Evolutionary conservation across 2,329 filamentous ascomycete genomes (phyloP).

Genomic region (Ceratocystis smalleyi): DNA sequence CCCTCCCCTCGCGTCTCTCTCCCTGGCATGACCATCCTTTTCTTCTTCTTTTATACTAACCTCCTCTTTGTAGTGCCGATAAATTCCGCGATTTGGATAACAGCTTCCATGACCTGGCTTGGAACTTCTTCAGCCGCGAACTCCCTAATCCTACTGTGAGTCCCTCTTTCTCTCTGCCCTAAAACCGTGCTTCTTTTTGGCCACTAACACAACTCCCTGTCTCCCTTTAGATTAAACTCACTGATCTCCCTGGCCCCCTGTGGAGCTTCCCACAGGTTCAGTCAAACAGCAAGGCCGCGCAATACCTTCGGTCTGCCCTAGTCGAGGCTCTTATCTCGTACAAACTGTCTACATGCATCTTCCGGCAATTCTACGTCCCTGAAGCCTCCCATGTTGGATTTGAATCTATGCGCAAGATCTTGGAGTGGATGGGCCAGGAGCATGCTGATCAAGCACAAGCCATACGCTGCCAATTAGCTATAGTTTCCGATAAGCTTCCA

Average conservation of each 20-base stretch:
- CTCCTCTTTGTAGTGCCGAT: slow-evolving; percentile 4
- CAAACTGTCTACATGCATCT: slow-evolving; percentile 13
- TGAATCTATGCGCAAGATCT: slow-evolving; percentile 12
- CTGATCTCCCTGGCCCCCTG: slow-evolving; percentile 10
- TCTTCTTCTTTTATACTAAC: background rate
- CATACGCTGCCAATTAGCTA: slow-evolving; percentile 16
- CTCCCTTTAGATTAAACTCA: slow-evolving; percentile 8
- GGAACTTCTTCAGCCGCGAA: slow-evolving; percentile 16
- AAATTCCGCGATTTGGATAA: slow-evolving; percentile 17
- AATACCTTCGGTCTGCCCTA: slow-evolving; percentile 13
- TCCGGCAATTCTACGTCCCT: slow-evolving; percentile 14
- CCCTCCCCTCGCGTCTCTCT: background rate
- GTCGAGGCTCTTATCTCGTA: slow-evolving; percentile 15
- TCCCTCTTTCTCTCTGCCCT: background rate
- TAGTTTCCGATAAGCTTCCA: slow-evolving; percentile 15
- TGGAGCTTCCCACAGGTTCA: slow-evolving; percentile 12
- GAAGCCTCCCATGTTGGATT: slow-evolving; percentile 11
- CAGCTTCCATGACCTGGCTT: slow-evolving; percentile 15
- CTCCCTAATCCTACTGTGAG: slow-evolving; percentile 7
- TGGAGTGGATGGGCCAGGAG: slow-evolving; percentile 15
- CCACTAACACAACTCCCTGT: background rate
- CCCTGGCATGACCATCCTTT: background rate
- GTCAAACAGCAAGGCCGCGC: slow-evolving; percentile 15
- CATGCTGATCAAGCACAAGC: slow-evolving; percentile 14
- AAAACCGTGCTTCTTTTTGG: background rate